Conservation (phyloP, 2,329 filamentous ascomycete species). For the Cladosporium austrohemisphaericum region DNA sequence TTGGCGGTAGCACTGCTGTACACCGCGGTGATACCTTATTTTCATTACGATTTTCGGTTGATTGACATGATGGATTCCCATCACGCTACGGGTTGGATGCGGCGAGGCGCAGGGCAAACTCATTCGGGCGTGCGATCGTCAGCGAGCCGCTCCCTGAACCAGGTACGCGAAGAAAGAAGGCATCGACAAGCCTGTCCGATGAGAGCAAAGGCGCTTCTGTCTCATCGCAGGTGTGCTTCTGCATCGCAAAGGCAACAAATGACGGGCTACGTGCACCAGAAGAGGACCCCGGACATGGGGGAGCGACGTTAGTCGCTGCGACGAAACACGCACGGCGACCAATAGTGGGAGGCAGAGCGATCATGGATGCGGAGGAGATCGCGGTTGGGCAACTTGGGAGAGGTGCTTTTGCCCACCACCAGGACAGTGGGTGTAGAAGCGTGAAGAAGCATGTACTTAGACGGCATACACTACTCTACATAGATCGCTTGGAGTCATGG, state of each 20-base stretch:
- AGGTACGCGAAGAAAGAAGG: constrained; percentile 1
- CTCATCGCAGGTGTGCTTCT: constrained; percentile 3
- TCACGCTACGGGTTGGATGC: background rate
- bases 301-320: constrained; percentile 7
- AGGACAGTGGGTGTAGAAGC: background rate
- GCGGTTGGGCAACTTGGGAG: background rate
- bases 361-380: constrained; percentile 3
- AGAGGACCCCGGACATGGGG: constrained; percentile 10
- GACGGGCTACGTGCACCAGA: constrained; percentile 1
- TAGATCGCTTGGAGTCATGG: constrained; percentile 1
- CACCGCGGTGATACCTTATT: background rate
- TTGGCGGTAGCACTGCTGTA: background rate
- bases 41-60: background rate
- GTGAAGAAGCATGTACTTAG: constrained; percentile 10
- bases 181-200: constrained; percentile 4
- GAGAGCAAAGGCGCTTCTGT: background rate
- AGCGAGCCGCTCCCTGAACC: constrained; percentile 5
- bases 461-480: too few relatives aligned
- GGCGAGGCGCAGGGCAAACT: constrained; percentile 8
- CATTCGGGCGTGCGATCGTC: constrained; percentile 8
- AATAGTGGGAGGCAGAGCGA: constrained; percentile 7
- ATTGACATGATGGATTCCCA: background rate
- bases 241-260: background rate
- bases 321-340: constrained; percentile 12
- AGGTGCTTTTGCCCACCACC: background rate